These are phyloP conservation scores for Heliamphora pulchella DNA, from an alignment of 179 eudicot species.

Conservation along the genomic window DNA sequence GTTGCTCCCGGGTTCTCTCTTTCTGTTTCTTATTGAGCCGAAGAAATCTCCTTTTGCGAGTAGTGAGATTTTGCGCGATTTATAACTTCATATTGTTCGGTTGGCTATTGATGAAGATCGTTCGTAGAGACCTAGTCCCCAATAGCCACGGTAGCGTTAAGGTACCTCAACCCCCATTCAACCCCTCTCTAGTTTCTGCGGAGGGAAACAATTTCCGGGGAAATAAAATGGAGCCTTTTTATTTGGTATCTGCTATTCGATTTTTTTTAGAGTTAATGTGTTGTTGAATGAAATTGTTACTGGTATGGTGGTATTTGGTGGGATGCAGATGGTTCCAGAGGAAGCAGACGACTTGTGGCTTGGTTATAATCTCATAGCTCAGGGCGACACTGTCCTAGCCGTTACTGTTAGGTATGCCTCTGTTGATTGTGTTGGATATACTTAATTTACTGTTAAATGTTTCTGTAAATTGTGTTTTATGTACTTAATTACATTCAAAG, in stretches of 20 bases:
- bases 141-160: conserved; percentile 84
- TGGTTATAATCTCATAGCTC: conserved; percentile 73
- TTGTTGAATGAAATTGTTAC: background rate
- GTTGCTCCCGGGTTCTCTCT: no score
- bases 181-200: background rate
- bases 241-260: background rate
- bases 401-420: conserved; percentile 65
- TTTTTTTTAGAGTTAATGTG: background rate
- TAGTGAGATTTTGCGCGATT: no score
- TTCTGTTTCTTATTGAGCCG: no score
- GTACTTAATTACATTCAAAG: background rate
- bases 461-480: background rate
- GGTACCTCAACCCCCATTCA: conserved; percentile 24
- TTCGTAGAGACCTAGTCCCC: conserved; percentile 45
- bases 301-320: background rate
- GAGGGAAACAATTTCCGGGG: background rate
- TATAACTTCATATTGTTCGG: no score
- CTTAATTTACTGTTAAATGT: background rate
- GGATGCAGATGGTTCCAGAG: conserved; percentile 69
- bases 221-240: background rate
- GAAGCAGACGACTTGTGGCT: conserved; percentile 92
- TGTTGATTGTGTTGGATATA: background rate
- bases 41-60: no score
- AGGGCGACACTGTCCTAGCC: conserved; percentile 63
- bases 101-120: conserved; percentile 55